These are phyloP conservation scores for Moringa oleifera DNA, from an alignment of 345 rosid genomes.

Conservation along the genomic window DNA sequence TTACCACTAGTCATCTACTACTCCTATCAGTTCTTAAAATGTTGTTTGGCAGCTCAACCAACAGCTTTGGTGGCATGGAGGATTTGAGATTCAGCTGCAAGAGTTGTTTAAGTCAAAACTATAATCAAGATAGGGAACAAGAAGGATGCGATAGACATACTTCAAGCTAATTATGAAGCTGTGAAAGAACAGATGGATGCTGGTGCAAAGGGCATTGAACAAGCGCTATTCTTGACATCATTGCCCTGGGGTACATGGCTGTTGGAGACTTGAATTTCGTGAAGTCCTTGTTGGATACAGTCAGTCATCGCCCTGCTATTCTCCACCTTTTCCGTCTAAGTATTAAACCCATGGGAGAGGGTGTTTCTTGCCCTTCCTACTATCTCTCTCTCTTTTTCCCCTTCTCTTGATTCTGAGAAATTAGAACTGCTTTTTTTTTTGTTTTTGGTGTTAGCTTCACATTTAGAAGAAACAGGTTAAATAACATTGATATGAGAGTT, in stretches of 20 bases:
- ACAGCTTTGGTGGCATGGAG: conserved; percentile 26
- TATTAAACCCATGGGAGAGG: too few relatives aligned
- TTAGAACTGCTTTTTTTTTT: too few relatives aligned
- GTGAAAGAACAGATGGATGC: conserved; percentile 59
- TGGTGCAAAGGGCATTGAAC: conserved; percentile 56
- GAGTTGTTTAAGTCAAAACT: conserved; percentile 56
- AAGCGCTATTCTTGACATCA: conserved; percentile 74
- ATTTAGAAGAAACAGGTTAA: too few relatives aligned
- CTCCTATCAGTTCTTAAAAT: conserved; percentile 40
- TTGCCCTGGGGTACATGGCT: conserved; percentile 74
- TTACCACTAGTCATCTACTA: too few relatives aligned
- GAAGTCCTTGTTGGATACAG: conserved; percentile 44
- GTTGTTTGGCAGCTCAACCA: conserved; percentile 24
- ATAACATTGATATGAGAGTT: background rate
- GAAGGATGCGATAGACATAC: conserved; percentile 61
- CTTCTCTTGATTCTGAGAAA: too few relatives aligned
- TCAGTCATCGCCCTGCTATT: too few relatives aligned
- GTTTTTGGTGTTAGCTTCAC: too few relatives aligned
- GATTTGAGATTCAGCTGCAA: conserved; percentile 66
- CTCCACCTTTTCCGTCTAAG: too few relatives aligned
- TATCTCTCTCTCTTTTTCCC: too few relatives aligned
- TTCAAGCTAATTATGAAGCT: conserved; percentile 74
- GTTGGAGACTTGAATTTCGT: conserved; percentile 59
- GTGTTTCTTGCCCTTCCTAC: too few relatives aligned
- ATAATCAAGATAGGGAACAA: conserved; percentile 51